Evolutionary conservation across 2,329 filamentous ascomycete species (phyloP).

Genomic region (Sclerotinia nivalis): DNA sequence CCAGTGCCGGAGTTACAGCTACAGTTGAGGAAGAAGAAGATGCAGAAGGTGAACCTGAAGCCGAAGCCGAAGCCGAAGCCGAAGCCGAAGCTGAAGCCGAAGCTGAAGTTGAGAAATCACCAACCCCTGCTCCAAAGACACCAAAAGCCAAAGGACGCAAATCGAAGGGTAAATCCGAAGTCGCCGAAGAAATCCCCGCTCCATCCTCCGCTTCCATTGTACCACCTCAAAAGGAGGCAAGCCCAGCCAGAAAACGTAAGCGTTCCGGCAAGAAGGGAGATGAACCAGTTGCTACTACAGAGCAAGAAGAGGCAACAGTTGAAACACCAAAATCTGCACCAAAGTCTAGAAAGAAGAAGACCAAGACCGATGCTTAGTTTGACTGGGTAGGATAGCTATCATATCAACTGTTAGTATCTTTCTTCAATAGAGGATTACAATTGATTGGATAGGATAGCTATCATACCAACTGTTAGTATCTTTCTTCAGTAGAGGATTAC

Average conservation of each 20-base stretch:
- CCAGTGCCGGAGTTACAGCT: slow-evolving; percentile 40
- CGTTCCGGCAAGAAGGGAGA: slow-evolving; percentile 53
- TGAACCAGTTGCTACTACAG: slow-evolving; percentile 34
- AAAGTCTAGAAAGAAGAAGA: slow-evolving; percentile 42
- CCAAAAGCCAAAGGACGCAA: slow-evolving; percentile 54
- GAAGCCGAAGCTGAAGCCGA: slow-evolving; percentile 44
- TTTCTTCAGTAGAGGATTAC: not conserved
- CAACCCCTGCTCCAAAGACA: slow-evolving; percentile 53
- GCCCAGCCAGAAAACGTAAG: slow-evolving; percentile 62
- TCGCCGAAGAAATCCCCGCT: slow-evolving; percentile 39
- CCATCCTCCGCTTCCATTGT: slow-evolving; percentile 32
- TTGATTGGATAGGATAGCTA: not conserved
- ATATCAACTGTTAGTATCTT: not conserved
- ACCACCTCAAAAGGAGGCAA: slow-evolving; percentile 40
- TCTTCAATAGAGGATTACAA: too few species aligned
- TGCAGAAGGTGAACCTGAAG: slow-evolving; percentile 46
- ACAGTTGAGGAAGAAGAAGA: slow-evolving; percentile 35
- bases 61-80: slow-evolving; percentile 36
- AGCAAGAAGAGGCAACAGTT: slow-evolving; percentile 50
- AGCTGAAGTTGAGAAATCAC: slow-evolving; percentile 47
- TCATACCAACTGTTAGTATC: not conserved
- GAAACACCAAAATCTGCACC: slow-evolving; percentile 37
- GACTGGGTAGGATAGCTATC: not conserved
- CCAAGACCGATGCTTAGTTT: slow-evolving; percentile 57
- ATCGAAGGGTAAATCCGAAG: slow-evolving; percentile 31